phyloP scores from a whole-genome alignment of 257 asterid species.

The Primulina eburnea region DNA sequence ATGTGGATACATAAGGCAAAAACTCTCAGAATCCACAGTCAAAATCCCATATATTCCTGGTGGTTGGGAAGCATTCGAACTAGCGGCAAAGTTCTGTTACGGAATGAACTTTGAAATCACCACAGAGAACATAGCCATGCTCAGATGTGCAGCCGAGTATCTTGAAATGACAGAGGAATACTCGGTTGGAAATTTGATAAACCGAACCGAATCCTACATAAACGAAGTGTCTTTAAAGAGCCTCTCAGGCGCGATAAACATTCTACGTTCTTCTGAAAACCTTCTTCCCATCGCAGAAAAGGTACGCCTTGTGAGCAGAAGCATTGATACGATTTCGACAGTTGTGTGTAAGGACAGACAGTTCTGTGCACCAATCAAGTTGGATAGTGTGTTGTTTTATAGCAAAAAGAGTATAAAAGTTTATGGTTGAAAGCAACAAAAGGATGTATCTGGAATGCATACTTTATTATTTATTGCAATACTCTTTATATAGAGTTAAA shows the following conservation, averaged over 20 bases:
- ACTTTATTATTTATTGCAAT: too few species aligned
- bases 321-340: constrained; percentile 69
- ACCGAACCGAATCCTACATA: constrained; percentile 59
- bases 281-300: constrained; percentile 69
- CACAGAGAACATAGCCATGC: constrained; percentile 70
- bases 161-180: constrained; percentile 86
- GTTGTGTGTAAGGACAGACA: constrained; percentile 64
- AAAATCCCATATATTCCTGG: constrained; percentile 73
- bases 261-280: constrained; percentile 58
- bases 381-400: neutral
- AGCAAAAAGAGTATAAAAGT: too few species aligned
- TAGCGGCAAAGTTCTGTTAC: constrained; percentile 82
- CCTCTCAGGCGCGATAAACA: constrained; percentile 67
- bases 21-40: constrained; percentile 47
- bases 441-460: too few species aligned
- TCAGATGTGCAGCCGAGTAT: constrained; percentile 65
- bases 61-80: constrained; percentile 80
- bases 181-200: constrained; percentile 58
- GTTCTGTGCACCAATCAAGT: neutral
- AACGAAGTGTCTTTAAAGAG: constrained; percentile 71
- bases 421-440: too few species aligned
- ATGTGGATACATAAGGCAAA: constrained; percentile 66
- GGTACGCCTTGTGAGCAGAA: constrained; percentile 66
- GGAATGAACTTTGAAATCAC: constrained; percentile 79
- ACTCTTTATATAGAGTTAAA: too few species aligned